Percentiles rank a stretch among this genome's conserved stretches.
Conservation (phyloP, 225 moss, liverwort and hornwort species). For the Thuidium tamariscinum region DNA sequence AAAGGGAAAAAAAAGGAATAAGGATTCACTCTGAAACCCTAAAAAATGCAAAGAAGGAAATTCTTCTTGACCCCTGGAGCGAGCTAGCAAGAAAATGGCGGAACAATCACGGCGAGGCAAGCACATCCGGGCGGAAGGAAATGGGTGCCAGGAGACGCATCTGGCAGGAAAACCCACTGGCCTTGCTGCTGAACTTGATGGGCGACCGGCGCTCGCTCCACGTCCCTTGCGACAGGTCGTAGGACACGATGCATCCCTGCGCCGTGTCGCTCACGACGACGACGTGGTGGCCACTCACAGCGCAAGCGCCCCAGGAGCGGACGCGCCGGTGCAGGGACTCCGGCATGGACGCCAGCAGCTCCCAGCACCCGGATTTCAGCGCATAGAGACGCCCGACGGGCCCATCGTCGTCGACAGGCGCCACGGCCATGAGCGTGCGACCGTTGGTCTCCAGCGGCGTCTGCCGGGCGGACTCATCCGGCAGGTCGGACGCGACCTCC, state of each 20-base stretch:
- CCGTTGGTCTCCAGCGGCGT: conserved; percentile 8
- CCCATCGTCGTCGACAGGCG: conserved; percentile 37
- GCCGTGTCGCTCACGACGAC: conserved; percentile 20
- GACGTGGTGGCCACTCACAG: background rate
- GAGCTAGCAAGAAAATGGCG: background rate
- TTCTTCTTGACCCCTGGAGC: background rate
- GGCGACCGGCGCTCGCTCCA: conserved; percentile 20
- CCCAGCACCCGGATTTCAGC: conserved; percentile 14
- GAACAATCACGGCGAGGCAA: background rate
- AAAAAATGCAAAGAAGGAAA: background rate
- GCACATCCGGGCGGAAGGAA: conserved; percentile 15
- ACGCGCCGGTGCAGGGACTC: conserved; percentile 25
- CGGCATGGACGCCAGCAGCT: conserved; percentile 29
- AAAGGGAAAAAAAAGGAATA: no score
- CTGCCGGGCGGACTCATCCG: conserved; percentile 23
- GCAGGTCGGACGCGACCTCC: conserved; percentile 13
- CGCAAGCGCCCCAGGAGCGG: conserved; percentile 31
- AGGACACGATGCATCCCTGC: conserved; percentile 20
- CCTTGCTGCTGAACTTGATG: background rate
- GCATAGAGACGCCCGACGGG: conserved; percentile 24
- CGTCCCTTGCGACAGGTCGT: background rate
- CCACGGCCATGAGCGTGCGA: conserved; percentile 21
- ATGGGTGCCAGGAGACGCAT: conserved; percentile 1
- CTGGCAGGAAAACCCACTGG: background rate
- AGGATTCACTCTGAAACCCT: background rate